Evolutionary conservation across 2,329 filamentous ascomycete genomes (phyloP), one percentile per base, ranked within the genome.

Genomic region (Fusarium redolens): DNA sequence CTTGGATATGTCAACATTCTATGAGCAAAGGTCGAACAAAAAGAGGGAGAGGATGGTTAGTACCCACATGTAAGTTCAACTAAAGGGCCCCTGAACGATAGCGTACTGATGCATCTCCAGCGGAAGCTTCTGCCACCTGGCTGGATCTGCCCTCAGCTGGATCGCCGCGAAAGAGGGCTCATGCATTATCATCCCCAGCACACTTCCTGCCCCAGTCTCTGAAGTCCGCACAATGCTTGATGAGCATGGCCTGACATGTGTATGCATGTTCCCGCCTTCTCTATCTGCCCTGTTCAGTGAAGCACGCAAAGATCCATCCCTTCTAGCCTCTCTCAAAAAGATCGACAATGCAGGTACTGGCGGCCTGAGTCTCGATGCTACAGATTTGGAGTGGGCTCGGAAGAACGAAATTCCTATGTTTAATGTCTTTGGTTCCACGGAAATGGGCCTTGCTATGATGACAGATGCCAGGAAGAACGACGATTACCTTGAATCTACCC

Each of bases 111-210:
- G 35, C 1, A 6, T 5, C 0, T 4, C 15, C 4, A 76, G 74
- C 9, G 74, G 74, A 15, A 75, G 64, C 31, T 75, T 76, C n/a
- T 65, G 64, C 5, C 74, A 76, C 40, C 61, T 71, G 17, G 74
- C 55, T 0, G 50, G 52, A 14, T 65, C 48, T 2, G 44, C 57
- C 3, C 18, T 64, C 3, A 37, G 70, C 6, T 51, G 68, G 51
- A 44, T 65, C 2, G 17, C 52, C 4, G 41, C 69, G 1, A 48
- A 33, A 7, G 57, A 55, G 28, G 74, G 72, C 6, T 59, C 44
- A 6, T 76, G 69, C 18, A 10, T 69, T 7, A 65, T 76, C 1
- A 48, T 76, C 3, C 70, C 74, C 2, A 73, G 64, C 7, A 25
- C 31, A 0, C 40, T 75, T 3, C 74, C 74, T 3, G 74, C 67